Base-by-base conservation (phyloP, 2,329 filamentous ascomycete species). In the Sporothrix globosa region DNA sequence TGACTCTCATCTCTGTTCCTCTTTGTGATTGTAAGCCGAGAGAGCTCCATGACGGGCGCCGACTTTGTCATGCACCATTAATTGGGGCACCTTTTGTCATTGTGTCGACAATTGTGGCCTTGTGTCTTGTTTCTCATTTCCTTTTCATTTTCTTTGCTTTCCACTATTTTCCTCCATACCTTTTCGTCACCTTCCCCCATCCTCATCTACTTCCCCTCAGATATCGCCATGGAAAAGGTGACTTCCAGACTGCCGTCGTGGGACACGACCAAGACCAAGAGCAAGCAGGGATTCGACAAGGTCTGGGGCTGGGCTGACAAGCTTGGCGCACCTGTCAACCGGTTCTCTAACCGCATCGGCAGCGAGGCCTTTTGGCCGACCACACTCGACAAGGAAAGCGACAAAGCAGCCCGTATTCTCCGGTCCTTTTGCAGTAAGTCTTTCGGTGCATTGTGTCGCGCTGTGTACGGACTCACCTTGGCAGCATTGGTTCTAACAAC, bases 321-420 rank as follows among this genome's bases (percentile, higher is more conserved):
- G 77, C 82, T 91, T 11, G 74, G 73, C 48, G 74, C 73, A 10
- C 73, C 73, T 13, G 69, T 74, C 44, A 74, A 74, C 67, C 72
- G 73, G 24, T 63, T 74, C 14, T 69, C 72, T 7, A 74, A 74
- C 60, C 69, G 70, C 10, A 73, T 93, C 54, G 90, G 90, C 72
- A 86, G 88, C 34, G 91, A 93, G 77, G 89, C 90, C 14, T 92
- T 92, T 77, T 92, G 90, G 91, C 91, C 91, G 3, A 91, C 89
- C 39, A 88, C 86, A 4, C 81, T 93, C 75, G 90, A 92, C 75
- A 89, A 90, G 77, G 91, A 93, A 80, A 88, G 88, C 76, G 89
- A 91, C 81, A 93, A 93, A 80, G 90, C 90, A 2, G 91, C 91
- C 27, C 85, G 91, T 39, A 93, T 93, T 65, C 80, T 93, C 71